Conservation (phyloP, 306 rosid species). For the Elaeagnus macrophylla region DNA sequence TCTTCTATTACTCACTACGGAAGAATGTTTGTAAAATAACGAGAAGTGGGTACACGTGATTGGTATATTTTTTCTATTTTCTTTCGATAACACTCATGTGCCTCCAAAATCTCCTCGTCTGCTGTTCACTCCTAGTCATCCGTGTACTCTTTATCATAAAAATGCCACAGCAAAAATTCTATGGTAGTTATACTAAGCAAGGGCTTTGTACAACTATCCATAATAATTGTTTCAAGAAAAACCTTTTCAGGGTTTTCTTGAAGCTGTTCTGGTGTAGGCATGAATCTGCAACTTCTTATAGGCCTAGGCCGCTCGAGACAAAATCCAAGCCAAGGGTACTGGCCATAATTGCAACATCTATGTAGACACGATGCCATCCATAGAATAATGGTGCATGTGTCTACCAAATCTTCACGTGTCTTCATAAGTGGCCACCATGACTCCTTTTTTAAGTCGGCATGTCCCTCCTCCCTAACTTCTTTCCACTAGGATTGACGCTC, state of each 20-base stretch:
- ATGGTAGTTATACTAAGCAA: slow-evolving; percentile 40
- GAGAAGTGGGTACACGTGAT: too few relatives aligned
- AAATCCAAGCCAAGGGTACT: slow-evolving; percentile 60
- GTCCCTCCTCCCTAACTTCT: slow-evolving; percentile 44
- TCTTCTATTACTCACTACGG: too few relatives aligned
- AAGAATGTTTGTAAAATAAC: too few relatives aligned
- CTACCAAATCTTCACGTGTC: slow-evolving; percentile 29
- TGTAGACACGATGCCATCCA: slow-evolving; percentile 72
- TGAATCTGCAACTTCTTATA: slow-evolving; percentile 45
- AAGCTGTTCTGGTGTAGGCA: slow-evolving; percentile 40
- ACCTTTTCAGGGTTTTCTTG: slow-evolving; percentile 27
- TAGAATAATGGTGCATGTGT: slow-evolving; percentile 34
- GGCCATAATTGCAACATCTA: slow-evolving; percentile 58
- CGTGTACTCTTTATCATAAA: slow-evolving; percentile 43
- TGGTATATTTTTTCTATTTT: slow-evolving; percentile 37
- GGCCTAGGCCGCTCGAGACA: slow-evolving; percentile 54
- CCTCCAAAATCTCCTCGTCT: slow-evolving; percentile 35
- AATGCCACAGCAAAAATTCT: slow-evolving; percentile 53
- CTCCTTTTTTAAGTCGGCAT: slow-evolving; percentile 44
- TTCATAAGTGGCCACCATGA: slow-evolving; percentile 58
- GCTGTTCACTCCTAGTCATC: slow-evolving; percentile 50
- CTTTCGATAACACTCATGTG: slow-evolving; percentile 40
- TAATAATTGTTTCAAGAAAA: slow-evolving; percentile 45
- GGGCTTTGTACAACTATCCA: slow-evolving; percentile 36
- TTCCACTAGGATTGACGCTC: slow-evolving; percentile 66